A percentile compares a stretch with the other conserved stretches of the same genome.
Evolutionary conservation across 768 basidiomycete species (phyloP).

Genomic region (Lactarius psammicola): DNA sequence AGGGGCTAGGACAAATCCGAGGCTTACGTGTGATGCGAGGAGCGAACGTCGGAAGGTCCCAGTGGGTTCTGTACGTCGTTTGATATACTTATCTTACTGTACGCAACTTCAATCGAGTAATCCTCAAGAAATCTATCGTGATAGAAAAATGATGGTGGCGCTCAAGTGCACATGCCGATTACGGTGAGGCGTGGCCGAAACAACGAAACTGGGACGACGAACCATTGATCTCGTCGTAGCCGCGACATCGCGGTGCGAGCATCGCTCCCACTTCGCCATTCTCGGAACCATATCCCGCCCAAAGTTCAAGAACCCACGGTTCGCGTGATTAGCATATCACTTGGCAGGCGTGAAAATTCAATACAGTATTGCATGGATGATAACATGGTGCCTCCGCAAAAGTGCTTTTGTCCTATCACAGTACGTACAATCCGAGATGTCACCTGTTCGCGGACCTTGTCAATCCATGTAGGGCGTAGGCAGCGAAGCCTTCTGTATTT

Average conservation of each 20-base stretch:
- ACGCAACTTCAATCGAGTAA: too few species aligned
- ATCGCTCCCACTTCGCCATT: slow-evolving; percentile 3
- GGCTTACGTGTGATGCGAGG: neutral
- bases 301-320: neutral
- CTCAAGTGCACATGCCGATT: slow-evolving; percentile 4
- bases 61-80: neutral
- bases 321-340: neutral
- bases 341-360: neutral
- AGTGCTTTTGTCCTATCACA: neutral
- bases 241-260: slow-evolving; percentile 4
- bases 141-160: slow-evolving; percentile 7
- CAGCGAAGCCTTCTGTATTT: neutral
- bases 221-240: neutral
- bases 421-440: neutral
- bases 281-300: neutral
- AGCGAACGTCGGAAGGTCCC: slow-evolving; percentile 4
- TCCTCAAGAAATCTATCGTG: neutral
- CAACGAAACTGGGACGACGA: neutral
- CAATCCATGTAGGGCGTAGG: neutral
- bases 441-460: neutral
- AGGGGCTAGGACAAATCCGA: neutral
- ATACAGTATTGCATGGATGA: neutral
- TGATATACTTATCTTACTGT: neutral
- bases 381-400: neutral
- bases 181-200: slow-evolving; percentile 14